These are phyloP conservation scores for Irpex sp. DNA, from an alignment of 1,284 basidiomycete species.

Conservation along the genomic window DNA sequence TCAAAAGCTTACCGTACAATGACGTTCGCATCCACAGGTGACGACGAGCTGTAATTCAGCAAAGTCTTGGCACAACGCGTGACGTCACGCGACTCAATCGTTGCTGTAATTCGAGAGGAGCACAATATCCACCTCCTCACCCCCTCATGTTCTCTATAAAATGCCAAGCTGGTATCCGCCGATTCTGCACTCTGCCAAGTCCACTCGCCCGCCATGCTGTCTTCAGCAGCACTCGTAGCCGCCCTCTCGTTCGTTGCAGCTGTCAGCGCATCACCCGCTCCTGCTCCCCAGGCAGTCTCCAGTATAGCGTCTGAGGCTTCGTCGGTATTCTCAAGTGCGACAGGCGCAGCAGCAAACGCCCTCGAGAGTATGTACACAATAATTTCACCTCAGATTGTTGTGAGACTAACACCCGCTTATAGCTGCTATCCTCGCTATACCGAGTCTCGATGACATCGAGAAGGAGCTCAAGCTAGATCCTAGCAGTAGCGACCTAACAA, in stretches of 20 bases:
- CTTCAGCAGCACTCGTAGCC: background rate
- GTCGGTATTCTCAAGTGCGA: conserved; percentile 20
- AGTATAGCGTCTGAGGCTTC: conserved; percentile 1
- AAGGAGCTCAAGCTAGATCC: conserved; percentile 18
- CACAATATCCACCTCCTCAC: background rate
- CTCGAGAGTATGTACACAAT: conserved; percentile 15
- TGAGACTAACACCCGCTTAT: background rate
- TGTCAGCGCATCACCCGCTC: conserved; percentile 13
- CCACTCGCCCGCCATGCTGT: background rate
- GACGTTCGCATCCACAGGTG: background rate
- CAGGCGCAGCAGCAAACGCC: conserved; percentile 21
- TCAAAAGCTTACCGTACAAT: background rate
- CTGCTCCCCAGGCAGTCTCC: conserved; percentile 18
- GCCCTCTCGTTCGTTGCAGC: background rate
- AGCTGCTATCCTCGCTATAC: conserved; percentile 21
- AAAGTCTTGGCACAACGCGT: background rate
- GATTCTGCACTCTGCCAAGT: background rate
- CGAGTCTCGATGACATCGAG: conserved; percentile 25
- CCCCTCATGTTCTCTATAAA: conserved; percentile 1
- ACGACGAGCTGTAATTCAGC: background rate
- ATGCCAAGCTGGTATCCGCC: background rate
- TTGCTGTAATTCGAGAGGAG: background rate
- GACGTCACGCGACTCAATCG: background rate
- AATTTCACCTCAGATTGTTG: background rate
- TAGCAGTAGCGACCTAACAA: conserved; percentile 17